These are phyloP conservation scores for Lagenaria siceraria DNA, from an alignment of 306 rosid species.

Conservation along the genomic window DNA sequence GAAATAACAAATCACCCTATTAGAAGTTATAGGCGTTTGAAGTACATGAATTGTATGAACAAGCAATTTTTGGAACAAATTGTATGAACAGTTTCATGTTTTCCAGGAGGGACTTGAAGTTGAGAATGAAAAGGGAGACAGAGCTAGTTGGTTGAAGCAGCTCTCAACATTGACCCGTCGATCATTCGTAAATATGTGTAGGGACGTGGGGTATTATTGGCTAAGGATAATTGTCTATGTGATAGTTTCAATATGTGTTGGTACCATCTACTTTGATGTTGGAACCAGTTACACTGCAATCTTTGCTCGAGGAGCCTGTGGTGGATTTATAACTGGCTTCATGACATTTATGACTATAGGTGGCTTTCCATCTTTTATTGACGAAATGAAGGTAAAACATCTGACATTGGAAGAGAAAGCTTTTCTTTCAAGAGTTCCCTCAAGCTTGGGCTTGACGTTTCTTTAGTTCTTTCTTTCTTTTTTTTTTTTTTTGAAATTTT, in stretches of 20 bases:
- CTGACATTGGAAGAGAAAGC: not conserved
- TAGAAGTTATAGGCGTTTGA: not conserved
- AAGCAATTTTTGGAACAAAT: not conserved
- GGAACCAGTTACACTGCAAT: slow-evolving; percentile 80
- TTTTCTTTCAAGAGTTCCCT: not conserved
- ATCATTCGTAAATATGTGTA: slow-evolving; percentile 77
- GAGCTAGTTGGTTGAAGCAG: slow-evolving; percentile 87
- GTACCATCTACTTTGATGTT: slow-evolving; percentile 73
- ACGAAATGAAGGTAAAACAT: slow-evolving; percentile 79
- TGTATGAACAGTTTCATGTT: slow-evolving; percentile 2
- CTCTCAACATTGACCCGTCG: slow-evolving; percentile 59
- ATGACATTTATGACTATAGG: slow-evolving; percentile 99
- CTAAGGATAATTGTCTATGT: slow-evolving; percentile 77
- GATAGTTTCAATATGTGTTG: slow-evolving; percentile 75
- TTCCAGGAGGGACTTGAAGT: slow-evolving; percentile 45
- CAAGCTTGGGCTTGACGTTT: not conserved
- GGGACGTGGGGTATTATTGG: slow-evolving; percentile 99
- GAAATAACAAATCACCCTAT: not conserved
- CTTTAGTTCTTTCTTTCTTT: no score
- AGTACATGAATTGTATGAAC: not conserved
- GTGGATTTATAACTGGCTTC: slow-evolving; percentile 86
- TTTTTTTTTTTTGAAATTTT: not conserved
- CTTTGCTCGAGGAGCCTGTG: slow-evolving; percentile 91
- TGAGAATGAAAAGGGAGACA: slow-evolving; percentile 35
- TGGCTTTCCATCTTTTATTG: slow-evolving; percentile 89